phyloP scores from a whole-genome alignment of 2,329 filamentous ascomycete genomes.

The Colletotrichum sp. region DNA sequence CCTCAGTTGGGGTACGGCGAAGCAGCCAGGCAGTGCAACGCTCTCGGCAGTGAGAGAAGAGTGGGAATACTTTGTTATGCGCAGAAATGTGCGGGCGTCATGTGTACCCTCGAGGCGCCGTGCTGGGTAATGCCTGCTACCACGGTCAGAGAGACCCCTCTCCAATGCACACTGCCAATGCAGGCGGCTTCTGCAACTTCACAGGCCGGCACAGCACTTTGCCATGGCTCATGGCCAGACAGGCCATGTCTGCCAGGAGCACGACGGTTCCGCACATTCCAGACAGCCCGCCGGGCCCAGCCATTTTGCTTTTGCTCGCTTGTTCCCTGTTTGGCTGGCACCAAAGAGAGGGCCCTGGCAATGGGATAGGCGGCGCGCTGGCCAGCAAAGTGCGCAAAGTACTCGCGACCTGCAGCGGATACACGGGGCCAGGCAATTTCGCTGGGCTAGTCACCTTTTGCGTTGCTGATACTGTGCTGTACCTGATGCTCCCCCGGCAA shows the following conservation, averaged over 20 bases:
- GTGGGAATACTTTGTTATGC: slow-evolving; percentile 17
- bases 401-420: slow-evolving; percentile 19
- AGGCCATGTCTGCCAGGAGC: neutral
- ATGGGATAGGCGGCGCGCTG: slow-evolving; percentile 6
- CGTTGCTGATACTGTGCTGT: slow-evolving; percentile 22
- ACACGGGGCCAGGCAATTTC: slow-evolving; percentile 16
- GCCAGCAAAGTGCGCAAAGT: slow-evolving; percentile 19
- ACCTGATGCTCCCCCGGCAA: slow-evolving; percentile 15
- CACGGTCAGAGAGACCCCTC: neutral
- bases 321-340: slow-evolving; percentile 13
- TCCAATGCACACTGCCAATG: slow-evolving; percentile 10
- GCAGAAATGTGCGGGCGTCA: neutral
- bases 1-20: neutral
- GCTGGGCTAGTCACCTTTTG: slow-evolving; percentile 5
- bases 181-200: slow-evolving; percentile 4
- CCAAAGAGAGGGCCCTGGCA: neutral
- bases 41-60: slow-evolving; percentile 1
- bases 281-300: slow-evolving; percentile 11
- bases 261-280: slow-evolving; percentile 18
- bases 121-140: slow-evolving; percentile 16
- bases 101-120: slow-evolving; percentile 5
- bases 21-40: slow-evolving; percentile 6
- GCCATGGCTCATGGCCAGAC: slow-evolving; percentile 2
- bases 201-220: slow-evolving; percentile 1
- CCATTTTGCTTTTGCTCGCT: slow-evolving; percentile 22